Conservation (phyloP, 805 yeast species). For the Pichia gijzeniarum region DNA sequence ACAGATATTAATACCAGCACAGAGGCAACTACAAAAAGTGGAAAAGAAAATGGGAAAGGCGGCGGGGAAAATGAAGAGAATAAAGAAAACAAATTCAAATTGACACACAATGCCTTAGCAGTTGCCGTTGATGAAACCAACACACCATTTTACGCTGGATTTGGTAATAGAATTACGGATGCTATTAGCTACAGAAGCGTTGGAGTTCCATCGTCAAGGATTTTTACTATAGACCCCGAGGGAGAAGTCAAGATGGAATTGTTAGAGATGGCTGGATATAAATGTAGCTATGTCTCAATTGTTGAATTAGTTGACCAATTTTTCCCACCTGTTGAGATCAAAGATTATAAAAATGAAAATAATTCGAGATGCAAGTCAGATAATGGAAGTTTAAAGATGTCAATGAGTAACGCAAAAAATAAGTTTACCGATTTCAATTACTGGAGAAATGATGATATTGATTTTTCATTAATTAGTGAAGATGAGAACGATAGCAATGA, state of each 20-base stretch:
- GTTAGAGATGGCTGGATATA: slow-evolving; percentile 87
- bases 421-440: slow-evolving; percentile 80
- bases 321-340: slow-evolving; percentile 71
- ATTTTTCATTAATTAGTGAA: slow-evolving; percentile 34
- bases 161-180: slow-evolving; percentile 94
- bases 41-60: neutral
- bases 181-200: slow-evolving; percentile 92
- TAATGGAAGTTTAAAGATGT: neutral
- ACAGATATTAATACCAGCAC: slow-evolving; percentile 18
- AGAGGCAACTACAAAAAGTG: slow-evolving; percentile 10
- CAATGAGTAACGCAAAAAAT: slow-evolving; percentile 38
- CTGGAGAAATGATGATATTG: slow-evolving; percentile 81
- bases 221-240: slow-evolving; percentile 91
- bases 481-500: slow-evolving; percentile 42
- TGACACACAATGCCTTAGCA: neutral
- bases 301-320: slow-evolving; percentile 95
- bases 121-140: slow-evolving; percentile 27
- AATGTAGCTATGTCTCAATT: slow-evolving; percentile 79
- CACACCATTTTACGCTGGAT: slow-evolving; percentile 94
- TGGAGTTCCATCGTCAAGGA: slow-evolving; percentile 87
- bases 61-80: neutral
- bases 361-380: slow-evolving; percentile 6
- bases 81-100: neutral
- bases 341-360: slow-evolving; percentile 2
- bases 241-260: slow-evolving; percentile 98